Evolutionary conservation across 139 green algal species (phyloP), one percentile per base, ranked within the genome.

Genomic region (Coccomyxa sp.): DNA sequence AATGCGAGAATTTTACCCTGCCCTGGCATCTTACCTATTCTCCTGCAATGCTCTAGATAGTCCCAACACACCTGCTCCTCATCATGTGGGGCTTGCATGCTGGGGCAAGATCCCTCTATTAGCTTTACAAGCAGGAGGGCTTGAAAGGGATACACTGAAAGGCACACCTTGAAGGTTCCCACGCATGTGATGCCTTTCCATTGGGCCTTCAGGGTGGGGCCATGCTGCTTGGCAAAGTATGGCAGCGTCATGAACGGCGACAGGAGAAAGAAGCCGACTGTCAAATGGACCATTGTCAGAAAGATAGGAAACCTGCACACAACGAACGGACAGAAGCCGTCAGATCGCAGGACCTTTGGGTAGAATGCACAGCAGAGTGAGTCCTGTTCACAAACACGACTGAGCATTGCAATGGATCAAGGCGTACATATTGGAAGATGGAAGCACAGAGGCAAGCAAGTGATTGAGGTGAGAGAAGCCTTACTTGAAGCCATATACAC

Each of bases 401-500:
- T 31, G 31, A 34, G 5, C 6, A 71, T 29, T 16, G 16, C 44
- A 58, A 12, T 58, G 44, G 14, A 58, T 16, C 12, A 29, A 29
- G 12, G 44, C 44, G 12, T 29, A 58, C 44, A 58, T 29, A 16
- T 58, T 58, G 44, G 12, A 58, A 58, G 44, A 16, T 58, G 14
- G 14, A 58, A 58, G 44, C 14, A 58, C 12, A 29, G 44, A 29
- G 44, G n/a, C n/a, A n/a, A n/a, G n/a, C n/a, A n/a, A n/a, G n/a
- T n/a, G n/a, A n/a, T n/a, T n/a, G n/a, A n/a, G n/a, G n/a, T n/a
- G n/a, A n/a, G n/a, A n/a, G n/a, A n/a, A n/a, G n/a, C n/a, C 64
- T 58, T 82, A 90, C 12, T 54, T 78, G 71, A 92, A 92, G 1
- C 84, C 88, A 33, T 85, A 90, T 22, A 86, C 71, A 0, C 72